phyloP scores from a whole-genome alignment of 2,329 filamentous ascomycete genomes.

The Cercospora nicotianae region DNA sequence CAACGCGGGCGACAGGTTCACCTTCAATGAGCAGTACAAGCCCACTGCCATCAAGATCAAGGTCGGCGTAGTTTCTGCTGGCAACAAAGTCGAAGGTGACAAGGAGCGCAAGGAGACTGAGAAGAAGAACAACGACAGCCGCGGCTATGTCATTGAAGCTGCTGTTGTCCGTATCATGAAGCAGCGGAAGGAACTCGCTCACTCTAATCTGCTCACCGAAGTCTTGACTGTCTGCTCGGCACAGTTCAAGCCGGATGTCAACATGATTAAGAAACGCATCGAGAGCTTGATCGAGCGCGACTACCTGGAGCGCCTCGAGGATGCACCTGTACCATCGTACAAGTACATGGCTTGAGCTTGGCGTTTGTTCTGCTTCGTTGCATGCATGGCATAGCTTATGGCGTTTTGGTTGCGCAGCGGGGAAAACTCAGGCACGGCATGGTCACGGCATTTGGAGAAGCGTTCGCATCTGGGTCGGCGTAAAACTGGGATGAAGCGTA shows the following conservation, averaged over 20 bases:
- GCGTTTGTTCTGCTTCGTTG: not conserved
- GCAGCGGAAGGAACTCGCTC: constrained; percentile 71
- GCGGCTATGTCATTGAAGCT: constrained; percentile 71
- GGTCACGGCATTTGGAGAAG: not conserved
- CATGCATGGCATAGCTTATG: constrained; percentile 1
- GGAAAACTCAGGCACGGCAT: not conserved
- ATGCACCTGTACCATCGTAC: constrained; percentile 62
- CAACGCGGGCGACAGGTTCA: constrained; percentile 74
- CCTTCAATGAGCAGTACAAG: constrained; percentile 77
- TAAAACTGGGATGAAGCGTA: not conserved
- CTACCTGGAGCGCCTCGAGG: constrained; percentile 75
- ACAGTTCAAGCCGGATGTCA: constrained; percentile 74
- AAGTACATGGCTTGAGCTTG: constrained; percentile 60
- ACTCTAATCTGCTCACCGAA: constrained; percentile 69
- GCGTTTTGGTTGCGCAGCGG: constrained; percentile 3
- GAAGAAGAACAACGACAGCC: constrained; percentile 70
- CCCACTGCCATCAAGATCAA: constrained; percentile 87
- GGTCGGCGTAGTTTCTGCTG: constrained; percentile 75
- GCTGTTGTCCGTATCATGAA: constrained; percentile 84
- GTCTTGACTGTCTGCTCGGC: constrained; percentile 67
- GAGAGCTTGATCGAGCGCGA: constrained; percentile 75
- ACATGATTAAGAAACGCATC: constrained; percentile 77
- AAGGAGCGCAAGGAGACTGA: constrained; percentile 68
- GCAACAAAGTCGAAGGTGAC: constrained; percentile 80
- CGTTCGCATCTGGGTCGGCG: not conserved